These are phyloP conservation scores for Boletus vinaceobasis DNA, from an alignment of 768 basidiomycete species.

Conservation along the genomic window DNA sequence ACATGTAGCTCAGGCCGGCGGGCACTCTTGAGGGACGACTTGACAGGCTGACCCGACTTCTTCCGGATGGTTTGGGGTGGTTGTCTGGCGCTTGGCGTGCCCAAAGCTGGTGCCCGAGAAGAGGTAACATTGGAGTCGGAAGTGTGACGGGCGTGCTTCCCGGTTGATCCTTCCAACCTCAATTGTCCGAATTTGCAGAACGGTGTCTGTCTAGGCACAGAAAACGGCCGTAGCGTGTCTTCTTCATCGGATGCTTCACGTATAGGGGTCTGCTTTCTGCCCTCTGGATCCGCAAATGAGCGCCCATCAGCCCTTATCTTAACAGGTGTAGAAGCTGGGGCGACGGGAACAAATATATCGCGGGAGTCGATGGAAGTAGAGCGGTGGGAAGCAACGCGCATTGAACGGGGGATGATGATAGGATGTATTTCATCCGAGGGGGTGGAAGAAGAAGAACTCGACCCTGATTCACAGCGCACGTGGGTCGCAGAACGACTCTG, in stretches of 20 bases:
- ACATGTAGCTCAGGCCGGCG: constrained; percentile 54
- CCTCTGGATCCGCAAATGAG: constrained; percentile 14
- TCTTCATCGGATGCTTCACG: constrained; percentile 34
- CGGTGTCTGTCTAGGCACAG: constrained; percentile 22
- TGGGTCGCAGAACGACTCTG: constrained; percentile 2
- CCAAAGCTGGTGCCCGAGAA: background rate
- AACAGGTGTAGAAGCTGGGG: constrained; percentile 40
- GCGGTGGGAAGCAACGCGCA: constrained; percentile 33
- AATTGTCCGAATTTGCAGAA: constrained; percentile 19
- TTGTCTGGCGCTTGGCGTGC: background rate
- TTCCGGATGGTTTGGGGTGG: constrained; percentile 60
- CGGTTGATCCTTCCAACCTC: constrained; percentile 22
- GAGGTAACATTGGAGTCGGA: constrained; percentile 18
- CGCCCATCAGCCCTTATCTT: constrained; percentile 8
- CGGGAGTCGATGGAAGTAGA: constrained; percentile 15
- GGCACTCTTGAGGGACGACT: constrained; percentile 81
- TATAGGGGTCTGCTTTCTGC: constrained; percentile 9
- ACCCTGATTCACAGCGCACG: constrained; percentile 25
- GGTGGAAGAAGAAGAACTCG: constrained; percentile 37
- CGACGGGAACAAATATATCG: constrained; percentile 37
- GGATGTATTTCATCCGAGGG: constrained; percentile 36
- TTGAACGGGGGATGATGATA: constrained; percentile 37
- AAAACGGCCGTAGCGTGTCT: constrained; percentile 18
- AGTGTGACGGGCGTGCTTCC: constrained; percentile 19
- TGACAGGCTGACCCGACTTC: constrained; percentile 92